Evolutionary conservation across 2,329 filamentous ascomycete genomes (phyloP), one percentile per base, ranked within the genome.

Genomic region (Aspergillus tanneri): DNA sequence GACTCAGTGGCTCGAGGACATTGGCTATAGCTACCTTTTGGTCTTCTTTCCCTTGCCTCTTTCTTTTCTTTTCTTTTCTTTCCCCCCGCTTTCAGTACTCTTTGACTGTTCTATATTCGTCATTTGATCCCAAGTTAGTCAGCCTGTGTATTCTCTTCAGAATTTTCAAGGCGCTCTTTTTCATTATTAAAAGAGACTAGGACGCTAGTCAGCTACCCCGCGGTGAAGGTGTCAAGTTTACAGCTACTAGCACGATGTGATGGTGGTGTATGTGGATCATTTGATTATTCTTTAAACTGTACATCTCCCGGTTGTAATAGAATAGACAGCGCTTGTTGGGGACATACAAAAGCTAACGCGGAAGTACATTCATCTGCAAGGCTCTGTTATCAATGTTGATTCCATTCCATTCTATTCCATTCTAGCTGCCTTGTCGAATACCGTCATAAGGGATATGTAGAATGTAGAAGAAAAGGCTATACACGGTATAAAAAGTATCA

Each of bases 391-490:
- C 18, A 12, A 4, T 34, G 5, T 34, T 34, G 30, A 35, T n/a
- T n/a, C n/a, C n/a, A n/a, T n/a, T n/a, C n/a, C n/a, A n/a, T n/a
- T n/a, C n/a, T n/a, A n/a, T n/a, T 41, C 19, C 23, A 19, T 41
- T 24, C n/a, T 16, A 23, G 30, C 16, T 34, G 19, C 14, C 7
- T 11, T 6, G 28, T n/a, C n/a, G 12, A 28, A 11, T 16, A 28
- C 2, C 5, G 11, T 5, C 5, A 18, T 18, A 28, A n/a, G n/a
- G n/a, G n/a, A n/a, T n/a, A n/a, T n/a, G n/a, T n/a, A n/a, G 38
- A 27, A 40, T 16, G 23, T 25, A 40, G 18, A 27, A 18, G 6
- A 12, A 34, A 16, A 25, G 42, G 28, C 32, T 45, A 45, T 45
- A 14, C 37, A 38, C 32, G 23, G 34, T 19, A 19, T n/a, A n/a